A percentile compares a stretch with the other conserved stretches of the same genome.
These are phyloP conservation scores for Erythrophleum fordii DNA, from an alignment of 306 rosid genomes.

Conservation along the genomic window DNA sequence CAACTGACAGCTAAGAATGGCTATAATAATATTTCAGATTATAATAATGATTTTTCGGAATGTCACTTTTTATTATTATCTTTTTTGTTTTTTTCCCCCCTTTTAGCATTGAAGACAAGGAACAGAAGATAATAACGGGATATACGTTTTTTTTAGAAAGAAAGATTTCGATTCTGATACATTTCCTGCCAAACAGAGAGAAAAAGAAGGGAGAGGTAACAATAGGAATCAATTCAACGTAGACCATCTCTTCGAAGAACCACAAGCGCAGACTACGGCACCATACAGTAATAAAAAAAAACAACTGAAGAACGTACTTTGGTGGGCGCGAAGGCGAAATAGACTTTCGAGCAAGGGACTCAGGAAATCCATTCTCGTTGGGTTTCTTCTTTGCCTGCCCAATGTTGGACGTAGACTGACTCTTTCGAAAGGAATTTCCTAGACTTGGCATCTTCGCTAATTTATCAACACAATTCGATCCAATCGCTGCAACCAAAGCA, in stretches of 20 bases:
- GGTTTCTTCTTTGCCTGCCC: conserved; percentile 56
- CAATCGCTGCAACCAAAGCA: conserved; percentile 37
- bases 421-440: conserved; percentile 65
- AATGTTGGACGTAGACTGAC: conserved; percentile 46
- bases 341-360: conserved; percentile 53
- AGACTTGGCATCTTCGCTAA: conserved; percentile 60
- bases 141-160: background rate
- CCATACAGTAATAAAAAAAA: background rate
- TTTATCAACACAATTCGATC: conserved; percentile 3
- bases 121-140: background rate
- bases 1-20: background rate
- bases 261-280: background rate
- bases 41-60: background rate
- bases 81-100: too few relatives aligned
- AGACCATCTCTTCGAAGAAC: background rate
- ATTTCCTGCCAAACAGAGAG: background rate
- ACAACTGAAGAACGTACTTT: conserved; percentile 43
- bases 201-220: background rate
- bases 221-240: background rate
- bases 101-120: background rate
- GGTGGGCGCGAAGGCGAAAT: conserved; percentile 49
- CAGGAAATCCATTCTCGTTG: conserved; percentile 50
- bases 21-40: background rate
- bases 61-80: background rate
- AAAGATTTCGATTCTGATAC: background rate